Evolutionary conservation across 129 eudicot species (phyloP).

Genomic region (Arctium minus): DNA sequence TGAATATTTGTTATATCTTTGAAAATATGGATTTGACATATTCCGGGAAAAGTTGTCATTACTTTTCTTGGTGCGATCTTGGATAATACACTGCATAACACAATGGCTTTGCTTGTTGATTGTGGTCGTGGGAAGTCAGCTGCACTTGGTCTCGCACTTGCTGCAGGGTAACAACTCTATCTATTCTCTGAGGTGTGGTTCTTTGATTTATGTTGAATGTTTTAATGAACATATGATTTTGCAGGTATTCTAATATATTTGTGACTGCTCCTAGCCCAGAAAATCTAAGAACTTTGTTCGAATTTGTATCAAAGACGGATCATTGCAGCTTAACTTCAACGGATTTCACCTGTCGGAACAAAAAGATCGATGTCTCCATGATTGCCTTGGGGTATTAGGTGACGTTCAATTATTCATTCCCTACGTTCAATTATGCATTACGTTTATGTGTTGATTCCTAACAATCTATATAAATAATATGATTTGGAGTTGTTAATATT

Average conservation of each 20-base stretch:
- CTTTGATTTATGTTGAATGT: slow-evolving; percentile 3
- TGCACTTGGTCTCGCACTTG: slow-evolving; percentile 93
- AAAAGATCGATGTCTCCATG: slow-evolving; percentile 41
- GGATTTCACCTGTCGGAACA: slow-evolving; percentile 31
- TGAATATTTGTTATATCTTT: slow-evolving; percentile 3
- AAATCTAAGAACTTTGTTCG: slow-evolving; percentile 79
- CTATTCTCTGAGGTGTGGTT: not conserved
- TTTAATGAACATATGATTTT: slow-evolving; percentile 10
- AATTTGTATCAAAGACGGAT: slow-evolving; percentile 57
- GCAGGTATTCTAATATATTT: slow-evolving; percentile 85
- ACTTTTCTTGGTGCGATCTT: slow-evolving; percentile 91
- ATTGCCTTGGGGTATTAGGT: slow-evolving; percentile 78
- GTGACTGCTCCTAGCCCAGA: slow-evolving; percentile 98
- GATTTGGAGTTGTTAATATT: not conserved
- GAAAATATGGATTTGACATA: not conserved
- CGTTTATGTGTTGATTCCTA: slow-evolving; percentile 1
- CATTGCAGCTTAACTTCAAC: slow-evolving; percentile 76
- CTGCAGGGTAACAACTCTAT: slow-evolving; percentile 64
- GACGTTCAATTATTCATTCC: not conserved
- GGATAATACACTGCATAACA: slow-evolving; percentile 86
- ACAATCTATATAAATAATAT: not conserved
- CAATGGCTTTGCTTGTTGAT: slow-evolving; percentile 89
- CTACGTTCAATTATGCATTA: no score
- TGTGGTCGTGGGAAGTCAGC: slow-evolving; percentile 99
- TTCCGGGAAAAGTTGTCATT: slow-evolving; percentile 84